phyloP scores from a whole-genome alignment of 2,329 filamentous ascomycete genomes.

The Alternaria brassicicola region DNA sequence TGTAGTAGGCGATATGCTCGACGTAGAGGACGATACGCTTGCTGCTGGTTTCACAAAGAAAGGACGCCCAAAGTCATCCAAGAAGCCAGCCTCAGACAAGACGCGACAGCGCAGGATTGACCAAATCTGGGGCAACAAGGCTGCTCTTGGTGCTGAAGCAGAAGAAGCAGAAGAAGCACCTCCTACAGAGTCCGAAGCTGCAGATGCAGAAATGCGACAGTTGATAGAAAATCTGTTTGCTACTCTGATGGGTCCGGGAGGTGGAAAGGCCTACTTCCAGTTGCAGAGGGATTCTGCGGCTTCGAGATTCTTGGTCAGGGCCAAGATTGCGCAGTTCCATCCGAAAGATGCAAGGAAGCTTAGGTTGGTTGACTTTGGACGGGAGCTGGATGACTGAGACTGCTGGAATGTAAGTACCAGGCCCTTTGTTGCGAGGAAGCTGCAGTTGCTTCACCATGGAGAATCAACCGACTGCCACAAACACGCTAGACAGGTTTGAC shows the following conservation, averaged over 20 bases:
- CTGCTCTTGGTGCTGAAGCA: constrained; percentile 27
- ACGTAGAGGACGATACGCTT: constrained; percentile 63
- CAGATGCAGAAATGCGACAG: constrained; percentile 55
- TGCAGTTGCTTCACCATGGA: neutral
- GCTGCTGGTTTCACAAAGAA: constrained; percentile 61
- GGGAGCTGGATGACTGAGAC: constrained; percentile 46
- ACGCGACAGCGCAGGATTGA: constrained; percentile 58
- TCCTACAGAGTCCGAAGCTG: constrained; percentile 55
- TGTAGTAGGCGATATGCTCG: constrained; percentile 75
- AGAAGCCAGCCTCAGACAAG: constrained; percentile 41
- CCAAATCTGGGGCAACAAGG: constrained; percentile 53
- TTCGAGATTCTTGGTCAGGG: constrained; percentile 60
- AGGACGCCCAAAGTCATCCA: constrained; percentile 53
- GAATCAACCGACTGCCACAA: neutral
- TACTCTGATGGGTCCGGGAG: constrained; percentile 44
- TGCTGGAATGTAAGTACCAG: neutral
- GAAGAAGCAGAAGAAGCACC: constrained; percentile 33
- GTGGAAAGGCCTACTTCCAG: constrained; percentile 54
- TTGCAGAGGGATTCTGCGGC: constrained; percentile 59
- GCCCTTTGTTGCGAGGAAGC: neutral
- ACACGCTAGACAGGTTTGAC: neutral
- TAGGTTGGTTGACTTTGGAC: constrained; percentile 60
- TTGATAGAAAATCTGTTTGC: constrained; percentile 57
- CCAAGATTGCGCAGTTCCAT: constrained; percentile 63
- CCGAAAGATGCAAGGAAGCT: constrained; percentile 60